phyloP scores from a whole-genome alignment of 805 yeast genomes.

The Yarrowia porcina region DNA sequence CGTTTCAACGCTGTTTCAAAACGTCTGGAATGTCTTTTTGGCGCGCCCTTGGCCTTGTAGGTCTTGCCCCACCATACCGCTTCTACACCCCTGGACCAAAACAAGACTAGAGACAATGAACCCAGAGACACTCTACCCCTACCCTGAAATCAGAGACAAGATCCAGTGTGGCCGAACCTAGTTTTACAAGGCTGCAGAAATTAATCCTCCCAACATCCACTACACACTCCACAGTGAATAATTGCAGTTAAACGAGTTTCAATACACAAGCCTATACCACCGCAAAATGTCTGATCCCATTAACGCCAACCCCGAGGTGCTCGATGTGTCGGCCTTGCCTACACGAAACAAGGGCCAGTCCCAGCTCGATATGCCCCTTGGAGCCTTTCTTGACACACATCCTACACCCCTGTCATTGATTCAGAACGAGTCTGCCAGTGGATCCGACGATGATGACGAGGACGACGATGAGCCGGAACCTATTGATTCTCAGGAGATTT shows the following conservation, averaged over 20 bases:
- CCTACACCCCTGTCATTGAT: constrained; percentile 19
- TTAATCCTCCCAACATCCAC: not conserved
- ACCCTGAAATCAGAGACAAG: not conserved
- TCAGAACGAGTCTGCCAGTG: constrained; percentile 12
- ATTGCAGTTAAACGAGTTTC: not conserved
- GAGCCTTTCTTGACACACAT: not conserved
- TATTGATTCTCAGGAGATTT: constrained; percentile 86
- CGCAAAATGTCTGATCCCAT: constrained; percentile 76
- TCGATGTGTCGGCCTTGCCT: constrained; percentile 75
- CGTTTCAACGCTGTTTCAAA: not conserved
- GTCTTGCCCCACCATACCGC: not conserved
- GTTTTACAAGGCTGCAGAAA: not conserved
- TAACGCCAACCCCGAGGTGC: constrained; percentile 85
- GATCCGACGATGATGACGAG: constrained; percentile 21
- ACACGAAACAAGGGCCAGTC: constrained; percentile 47
- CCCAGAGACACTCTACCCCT: not conserved
- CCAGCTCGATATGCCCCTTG: constrained; percentile 28
- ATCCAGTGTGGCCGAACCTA: not conserved
- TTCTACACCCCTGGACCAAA: constrained; percentile 3
- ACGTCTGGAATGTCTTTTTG: not conserved
- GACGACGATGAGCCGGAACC: constrained; percentile 46
- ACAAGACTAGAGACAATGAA: constrained; percentile 1
- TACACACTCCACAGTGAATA: not conserved
- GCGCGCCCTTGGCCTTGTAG: not conserved
- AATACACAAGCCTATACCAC: not conserved